phyloP scores from a whole-genome alignment of 768 basidiomycete genomes.

The Mycena venus region DNA sequence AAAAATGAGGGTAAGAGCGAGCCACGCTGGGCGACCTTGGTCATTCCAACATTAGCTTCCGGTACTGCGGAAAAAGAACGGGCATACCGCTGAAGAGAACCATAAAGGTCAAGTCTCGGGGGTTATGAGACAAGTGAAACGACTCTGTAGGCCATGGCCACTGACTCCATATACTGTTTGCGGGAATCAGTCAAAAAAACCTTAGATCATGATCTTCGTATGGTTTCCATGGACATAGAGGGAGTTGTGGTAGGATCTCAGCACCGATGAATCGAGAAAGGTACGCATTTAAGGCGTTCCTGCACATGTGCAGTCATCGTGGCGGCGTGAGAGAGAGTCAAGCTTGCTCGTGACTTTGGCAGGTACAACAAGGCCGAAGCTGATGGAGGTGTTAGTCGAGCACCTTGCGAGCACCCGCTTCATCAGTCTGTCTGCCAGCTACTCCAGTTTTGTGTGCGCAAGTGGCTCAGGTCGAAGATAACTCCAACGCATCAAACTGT shows the following conservation, averaged over 20 bases:
- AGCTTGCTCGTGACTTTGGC: too few species aligned
- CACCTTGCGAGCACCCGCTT: background rate
- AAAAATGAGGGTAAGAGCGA: constrained; percentile 7
- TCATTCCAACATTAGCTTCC: background rate
- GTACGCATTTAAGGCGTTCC: background rate
- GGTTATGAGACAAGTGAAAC: background rate
- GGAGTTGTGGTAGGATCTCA: background rate
- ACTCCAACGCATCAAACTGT: background rate
- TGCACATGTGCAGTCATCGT: background rate
- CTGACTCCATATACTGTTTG: background rate
- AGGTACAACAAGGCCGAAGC: too few species aligned
- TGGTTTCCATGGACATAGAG: background rate
- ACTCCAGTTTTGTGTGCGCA: background rate
- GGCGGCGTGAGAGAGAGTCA: too few species aligned
- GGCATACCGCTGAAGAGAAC: background rate
- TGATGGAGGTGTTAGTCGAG: too few species aligned
- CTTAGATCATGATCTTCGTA: background rate
- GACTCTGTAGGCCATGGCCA: background rate
- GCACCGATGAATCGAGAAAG: background rate
- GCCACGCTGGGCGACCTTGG: constrained; percentile 10
- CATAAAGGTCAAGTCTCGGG: constrained; percentile 3
- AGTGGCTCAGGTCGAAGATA: background rate
- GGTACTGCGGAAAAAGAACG: background rate
- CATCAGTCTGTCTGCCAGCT: background rate
- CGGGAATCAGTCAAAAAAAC: background rate